Evolutionary conservation across 2,329 filamentous ascomycete species (phyloP).

Genomic region (Colletotrichum lupini): DNA sequence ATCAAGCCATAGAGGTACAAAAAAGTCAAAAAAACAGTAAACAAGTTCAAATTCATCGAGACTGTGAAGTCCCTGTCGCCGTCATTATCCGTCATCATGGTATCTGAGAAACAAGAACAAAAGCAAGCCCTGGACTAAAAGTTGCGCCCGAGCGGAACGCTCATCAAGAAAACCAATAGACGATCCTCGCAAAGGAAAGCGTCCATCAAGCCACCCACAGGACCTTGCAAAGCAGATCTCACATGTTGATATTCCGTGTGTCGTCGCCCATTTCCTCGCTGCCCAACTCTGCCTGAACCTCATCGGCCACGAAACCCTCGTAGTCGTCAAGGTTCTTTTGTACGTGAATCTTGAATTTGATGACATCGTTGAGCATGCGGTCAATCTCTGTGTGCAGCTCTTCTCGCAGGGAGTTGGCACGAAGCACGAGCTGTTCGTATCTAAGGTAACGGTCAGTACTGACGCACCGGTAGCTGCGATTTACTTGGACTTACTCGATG

Average conservation of each 20-base stretch:
- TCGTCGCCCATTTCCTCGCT: conserved; percentile 68
- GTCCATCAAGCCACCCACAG: conserved; percentile 28
- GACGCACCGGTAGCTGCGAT: neutral
- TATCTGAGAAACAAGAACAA: conserved; percentile 29
- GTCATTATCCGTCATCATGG: conserved; percentile 34
- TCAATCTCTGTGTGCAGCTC: conserved; percentile 98
- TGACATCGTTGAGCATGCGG: conserved; percentile 94
- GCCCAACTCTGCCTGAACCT: conserved; percentile 88
- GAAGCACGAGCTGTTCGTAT: conserved; percentile 91
- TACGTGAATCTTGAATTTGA: conserved; percentile 98
- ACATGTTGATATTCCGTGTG: conserved; percentile 62
- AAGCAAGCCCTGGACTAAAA: conserved; percentile 1
- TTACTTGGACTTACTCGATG: conserved; percentile 77
- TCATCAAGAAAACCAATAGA: conserved; percentile 12
- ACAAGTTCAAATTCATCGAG: neutral
- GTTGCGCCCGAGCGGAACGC: conserved; percentile 24
- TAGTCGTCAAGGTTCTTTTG: conserved; percentile 94
- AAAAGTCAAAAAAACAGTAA: neutral
- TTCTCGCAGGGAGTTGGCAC: conserved; percentile 86
- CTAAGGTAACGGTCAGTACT: conserved; percentile 52
- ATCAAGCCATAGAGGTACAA: neutral
- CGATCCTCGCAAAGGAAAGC: conserved; percentile 13
- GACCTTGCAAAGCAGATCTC: conserved; percentile 37
- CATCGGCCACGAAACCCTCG: conserved; percentile 91
- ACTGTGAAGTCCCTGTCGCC: neutral